Evolutionary conservation across 2,329 filamentous ascomycete genomes (phyloP), one percentile per base, ranked within the genome.

Genomic region (Calonectria leucothoes): DNA sequence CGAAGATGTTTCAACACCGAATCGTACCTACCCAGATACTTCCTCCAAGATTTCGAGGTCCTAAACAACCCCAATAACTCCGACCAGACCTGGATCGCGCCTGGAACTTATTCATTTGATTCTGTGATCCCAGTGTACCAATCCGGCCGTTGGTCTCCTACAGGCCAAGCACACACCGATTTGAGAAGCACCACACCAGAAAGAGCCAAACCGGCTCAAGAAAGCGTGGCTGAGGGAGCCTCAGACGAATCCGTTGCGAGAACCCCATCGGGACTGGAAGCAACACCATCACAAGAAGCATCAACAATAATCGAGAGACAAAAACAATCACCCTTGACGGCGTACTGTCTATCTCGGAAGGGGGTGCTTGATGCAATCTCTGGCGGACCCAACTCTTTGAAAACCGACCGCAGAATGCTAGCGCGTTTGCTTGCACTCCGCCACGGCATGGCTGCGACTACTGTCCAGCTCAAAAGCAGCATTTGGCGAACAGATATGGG

Each of bases 1-100:
- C 91, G 94, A 68, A 77, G 82, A 70, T 94, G 93, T 78, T 79
- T 82, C 27, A 80, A 89, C 37, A 91, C 91, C 1, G 74, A 78
- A 0, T 80, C 82, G 0, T 79, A 80, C 1, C 82, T 94, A 8
- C 94, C 94, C 1, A 83, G 82, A 17, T 91, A 89, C 78, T 93
- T 95, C 80, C 84, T 94, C 6, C 89, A 93, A 69, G 86, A 90
- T 37, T 92, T 95, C 73, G 87, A 88, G 33, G 79, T 91, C 2
- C 84, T 91, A 15, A 80, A 84, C 1, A 88, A 93, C 69, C 92
- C 92, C 0, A 83, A 87, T 12, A 90, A 89, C 0, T 80, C 82
- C 0, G 80, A 81, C 0, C 77, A 84, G 2, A 85, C 88, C 0
- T 94, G 91, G 90, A 90, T 88, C 81, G 85, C 91, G 20, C 92